Conservation (phyloP, 441 rosid species). For the Adansonia rubrostipa region DNA sequence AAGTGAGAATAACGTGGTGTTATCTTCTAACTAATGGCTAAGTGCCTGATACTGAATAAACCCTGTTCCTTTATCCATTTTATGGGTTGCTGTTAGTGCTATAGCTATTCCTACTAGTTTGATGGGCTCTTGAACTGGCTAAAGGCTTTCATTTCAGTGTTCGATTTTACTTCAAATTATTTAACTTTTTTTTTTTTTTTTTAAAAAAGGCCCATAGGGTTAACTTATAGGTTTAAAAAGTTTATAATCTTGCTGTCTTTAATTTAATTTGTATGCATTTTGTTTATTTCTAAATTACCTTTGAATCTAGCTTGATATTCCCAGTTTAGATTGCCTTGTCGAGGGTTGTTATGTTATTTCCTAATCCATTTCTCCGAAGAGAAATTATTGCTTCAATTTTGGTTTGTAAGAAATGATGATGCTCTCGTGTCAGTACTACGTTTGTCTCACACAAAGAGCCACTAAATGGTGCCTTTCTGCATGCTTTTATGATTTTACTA, state of each 20-base stretch:
- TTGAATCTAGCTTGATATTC: neutral
- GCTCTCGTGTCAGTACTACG: neutral
- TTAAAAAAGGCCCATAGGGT: neutral
- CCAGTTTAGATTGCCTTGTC: neutral
- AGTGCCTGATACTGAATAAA: neutral
- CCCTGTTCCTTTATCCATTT: neutral
- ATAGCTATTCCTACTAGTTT: neutral
- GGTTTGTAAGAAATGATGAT: neutral
- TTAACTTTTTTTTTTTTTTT: neutral
- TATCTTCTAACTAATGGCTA: neutral
- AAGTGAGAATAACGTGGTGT: neutral
- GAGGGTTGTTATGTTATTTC: neutral
- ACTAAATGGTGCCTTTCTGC: neutral
- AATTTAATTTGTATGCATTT: neutral
- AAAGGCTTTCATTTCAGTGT: neutral
- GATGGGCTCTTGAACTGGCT: neutral
- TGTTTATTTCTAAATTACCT: neutral
- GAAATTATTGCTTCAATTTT: neutral
- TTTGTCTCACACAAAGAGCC: neutral
- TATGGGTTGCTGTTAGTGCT: neutral
- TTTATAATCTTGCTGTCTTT: neutral
- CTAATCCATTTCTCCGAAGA: neutral
- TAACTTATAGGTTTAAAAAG: neutral
- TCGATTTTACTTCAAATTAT: neutral
- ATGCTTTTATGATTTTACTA: neutral